Base-by-base conservation (phyloP, 2,329 filamentous ascomycete genomes). In the Fusarium sp. region DNA sequence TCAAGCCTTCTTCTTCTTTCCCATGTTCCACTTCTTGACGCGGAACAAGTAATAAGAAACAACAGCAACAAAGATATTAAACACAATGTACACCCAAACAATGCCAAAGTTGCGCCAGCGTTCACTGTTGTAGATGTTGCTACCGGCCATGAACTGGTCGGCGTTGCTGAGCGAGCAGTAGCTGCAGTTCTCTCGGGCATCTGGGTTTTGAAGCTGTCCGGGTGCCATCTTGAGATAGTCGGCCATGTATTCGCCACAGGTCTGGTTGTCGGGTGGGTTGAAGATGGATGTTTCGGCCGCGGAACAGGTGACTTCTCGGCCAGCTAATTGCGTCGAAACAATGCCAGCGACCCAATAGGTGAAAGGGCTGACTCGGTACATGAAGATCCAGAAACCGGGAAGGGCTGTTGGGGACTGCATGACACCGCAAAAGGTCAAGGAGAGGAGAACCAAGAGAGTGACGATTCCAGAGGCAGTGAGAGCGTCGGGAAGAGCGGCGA, bases 371-470 rank as follows among this genome's bases (percentile, higher is more conserved):
- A 89, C 84, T 27, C 88, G 87, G 81, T 93, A 93, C 91, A 93
- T 93, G 82, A 92, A 93, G 71, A 89, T 89, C 91, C 91, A 93
- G 84, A 93, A 93, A 2, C 87, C 85, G 0, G 91, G 91, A 1
- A 93, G 84, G 1, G 85, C 84, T 5, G 75, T 67, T 0, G 89
- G 87, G 0, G 85, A 79, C 65, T 90, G 88, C 66, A 93, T 83
- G 15, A 93, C 90, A 79, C 90, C 84, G 74, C 87, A 89, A 84
- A 91, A 91, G 65, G 88, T 85, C 65, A 90, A 80, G 69, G 83
- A 86, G 73, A 91, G 84, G 20, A 86, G 85, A 77, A 89, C 89
- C 32, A 90, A 77, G 59, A 91, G 76, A 38, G 88, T 88, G 68
- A 88, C 88, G 38, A 92, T 54, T 54, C 50, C 50, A 54, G 50